Percentiles rank a stretch among this genome's conserved stretches.
Evolutionary conservation across 2,329 filamentous ascomycete genomes (phyloP).

Genomic region (Metarhizium brunneum): DNA sequence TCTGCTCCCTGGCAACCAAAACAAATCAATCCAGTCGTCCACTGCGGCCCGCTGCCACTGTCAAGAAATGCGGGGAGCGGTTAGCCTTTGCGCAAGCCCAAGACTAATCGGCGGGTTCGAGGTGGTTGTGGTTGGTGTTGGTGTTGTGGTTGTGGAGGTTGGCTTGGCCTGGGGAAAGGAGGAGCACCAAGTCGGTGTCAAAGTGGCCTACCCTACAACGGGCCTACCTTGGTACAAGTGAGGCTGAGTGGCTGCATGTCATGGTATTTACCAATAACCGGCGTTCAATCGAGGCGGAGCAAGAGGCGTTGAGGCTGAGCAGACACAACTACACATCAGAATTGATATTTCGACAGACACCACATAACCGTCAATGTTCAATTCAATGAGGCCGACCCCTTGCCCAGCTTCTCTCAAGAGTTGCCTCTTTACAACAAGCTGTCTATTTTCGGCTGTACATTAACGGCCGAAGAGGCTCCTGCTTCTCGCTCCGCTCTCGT

Average conservation of each 20-base stretch:
- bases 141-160: background rate
- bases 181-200: background rate
- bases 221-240: background rate
- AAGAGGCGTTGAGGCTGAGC: background rate
- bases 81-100: background rate
- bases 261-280: no score
- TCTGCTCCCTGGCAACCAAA: background rate
- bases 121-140: background rate
- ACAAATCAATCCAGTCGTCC: background rate
- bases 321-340: background rate
- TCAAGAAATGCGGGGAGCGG: background rate
- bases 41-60: background rate
- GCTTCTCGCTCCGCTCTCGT: no score
- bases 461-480: no score
- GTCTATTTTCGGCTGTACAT: no score
- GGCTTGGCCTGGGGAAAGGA: background rate
- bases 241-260: background rate
- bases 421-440: no score
- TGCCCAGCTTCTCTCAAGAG: no score
- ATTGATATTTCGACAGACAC: background rate
- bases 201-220: background rate
- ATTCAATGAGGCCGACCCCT: no score
- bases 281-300: background rate
- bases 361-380: background rate
- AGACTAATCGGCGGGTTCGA: background rate